Evolutionary conservation across 306 rosid species (phyloP), one percentile per base, ranked within the genome.

Genomic region (Vigna unguiculata): DNA sequence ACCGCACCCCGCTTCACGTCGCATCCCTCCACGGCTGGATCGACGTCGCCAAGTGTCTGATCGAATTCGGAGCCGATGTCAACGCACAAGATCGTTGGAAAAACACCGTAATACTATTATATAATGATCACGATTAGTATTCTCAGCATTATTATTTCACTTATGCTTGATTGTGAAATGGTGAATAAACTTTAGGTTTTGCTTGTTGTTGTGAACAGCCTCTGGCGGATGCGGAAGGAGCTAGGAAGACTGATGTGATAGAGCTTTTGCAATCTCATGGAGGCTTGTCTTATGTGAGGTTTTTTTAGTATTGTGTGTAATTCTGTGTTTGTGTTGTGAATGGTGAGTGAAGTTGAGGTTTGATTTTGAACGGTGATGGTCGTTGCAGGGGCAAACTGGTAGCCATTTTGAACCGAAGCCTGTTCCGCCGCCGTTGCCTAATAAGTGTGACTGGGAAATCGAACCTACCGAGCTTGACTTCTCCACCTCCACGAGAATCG

Each of bases 71-170:
- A 14, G 98, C 99, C 36, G 98, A 96, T 54, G 90, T 96, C 86
- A 96, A 96, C 92, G 88, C 99, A 5, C 99, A 92, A 59, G 98
- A 96, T 91, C 98, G 98, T 22, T 96, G 99, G 99, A 96, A 86
- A 86, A 91, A 96, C 82, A 92, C 99, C 25, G 99, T 96, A 69
- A 49, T 36, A 19, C 49, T 24, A 13, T 3, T 43, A 40, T 12
- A 48, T 14, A 16, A 15, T 48, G 24, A 58, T 58, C 2, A 3
- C 17, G 2, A 5, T 57, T 36, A 12, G 34, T 19, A 19, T 19
- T 40, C 9, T 22, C 13, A 16, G 15, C 47, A 43, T 43, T 43
- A 3, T 43, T 43, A 10, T 43, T 12, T 43, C 5, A 12, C 1
- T 43, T 11, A 43, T 43, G 48, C 16, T 12, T 11, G 16, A 43